phyloP scores from a whole-genome alignment of 345 rosid species.

The Mercurialis annua region DNA sequence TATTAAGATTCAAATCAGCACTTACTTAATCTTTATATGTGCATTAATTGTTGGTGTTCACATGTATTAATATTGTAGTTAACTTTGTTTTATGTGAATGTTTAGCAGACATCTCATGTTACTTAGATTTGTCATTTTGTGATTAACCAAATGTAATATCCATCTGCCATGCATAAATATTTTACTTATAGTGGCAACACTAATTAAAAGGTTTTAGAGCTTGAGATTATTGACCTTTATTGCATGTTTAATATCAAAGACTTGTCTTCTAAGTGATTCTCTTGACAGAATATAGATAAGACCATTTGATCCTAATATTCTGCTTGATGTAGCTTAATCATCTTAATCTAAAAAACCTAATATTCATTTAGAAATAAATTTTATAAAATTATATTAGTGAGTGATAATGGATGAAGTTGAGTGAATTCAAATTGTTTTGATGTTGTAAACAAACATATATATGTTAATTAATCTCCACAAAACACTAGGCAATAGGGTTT shows the following conservation, averaged over 20 bases:
- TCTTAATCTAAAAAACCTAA: not conserved
- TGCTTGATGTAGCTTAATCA: conserved; percentile 17
- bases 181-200: not conserved
- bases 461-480: no score
- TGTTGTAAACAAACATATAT: no score
- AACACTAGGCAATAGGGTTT: no score
- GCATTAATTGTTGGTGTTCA: conserved; percentile 21
- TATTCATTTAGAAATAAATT: no score
- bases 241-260: not conserved
- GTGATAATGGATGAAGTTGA: no score
- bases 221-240: conserved; percentile 11
- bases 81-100: conserved; percentile 27
- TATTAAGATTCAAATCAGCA: conserved; percentile 19
- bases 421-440: no score
- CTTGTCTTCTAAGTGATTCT: conserved; percentile 4
- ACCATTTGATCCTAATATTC: conserved; percentile 21
- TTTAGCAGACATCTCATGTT: conserved; percentile 55
- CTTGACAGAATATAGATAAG: conserved; percentile 23
- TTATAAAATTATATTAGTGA: no score
- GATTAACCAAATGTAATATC: conserved; percentile 17
- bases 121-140: conserved; percentile 49
- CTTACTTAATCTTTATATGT: conserved; percentile 3
- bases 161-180: not conserved
- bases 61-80: conserved; percentile 32
- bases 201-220: not conserved